Base-by-base conservation (phyloP, 1,139 yeast genomes). In the Geotrichum carabidarum region DNA sequence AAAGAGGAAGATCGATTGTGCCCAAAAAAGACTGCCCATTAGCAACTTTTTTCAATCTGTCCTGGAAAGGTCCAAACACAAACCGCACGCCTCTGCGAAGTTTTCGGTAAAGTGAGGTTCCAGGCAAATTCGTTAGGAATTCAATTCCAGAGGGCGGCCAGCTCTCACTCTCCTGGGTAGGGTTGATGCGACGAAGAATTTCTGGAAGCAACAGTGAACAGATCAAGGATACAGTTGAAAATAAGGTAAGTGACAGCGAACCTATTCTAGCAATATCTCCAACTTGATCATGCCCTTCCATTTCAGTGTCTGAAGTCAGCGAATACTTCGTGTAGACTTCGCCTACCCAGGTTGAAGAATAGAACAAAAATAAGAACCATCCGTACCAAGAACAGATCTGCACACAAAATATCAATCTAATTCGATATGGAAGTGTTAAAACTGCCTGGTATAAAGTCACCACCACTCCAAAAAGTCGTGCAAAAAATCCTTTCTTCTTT, bases 291-390 rank as follows among this genome's bases (percentile, higher is more conserved):
- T 62, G 59, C 35, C 58, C 63, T 43, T 63, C 63, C 32, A 52
- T 32, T 49, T 56, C 57, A 5, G 41, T 57, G 6, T 32, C 55
- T 27, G 48, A 8, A 4, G 12, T 7, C 4, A n/a, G 54, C 41
- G 57, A 57, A 49, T 63, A 58, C 18, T 62, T 61, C 30, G 60
- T 60, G 64, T 71, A 73, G 2, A 73, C 70, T 55, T 73, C 76
- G 8, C 73, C 71, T 1, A 73, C 74, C 71, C 74, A 73, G 1
- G 75, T 68, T 0, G 76, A 63, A 2, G 75, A 70, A 58, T 71
- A 72, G 55, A 69, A 71, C 53, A 71, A 55, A 46, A 71, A 68
- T 4, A 73, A 63, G 57, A 71, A 71, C 74, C 74, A 71, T 1
- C 72, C 70, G 54, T 67, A 69, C 74, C 74, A 71, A 1, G 73